Evolutionary conservation across 495 filamentous ascomycete species (phyloP), one percentile per base, ranked within the genome.

Genomic region (Aspergillus mulundensis): DNA sequence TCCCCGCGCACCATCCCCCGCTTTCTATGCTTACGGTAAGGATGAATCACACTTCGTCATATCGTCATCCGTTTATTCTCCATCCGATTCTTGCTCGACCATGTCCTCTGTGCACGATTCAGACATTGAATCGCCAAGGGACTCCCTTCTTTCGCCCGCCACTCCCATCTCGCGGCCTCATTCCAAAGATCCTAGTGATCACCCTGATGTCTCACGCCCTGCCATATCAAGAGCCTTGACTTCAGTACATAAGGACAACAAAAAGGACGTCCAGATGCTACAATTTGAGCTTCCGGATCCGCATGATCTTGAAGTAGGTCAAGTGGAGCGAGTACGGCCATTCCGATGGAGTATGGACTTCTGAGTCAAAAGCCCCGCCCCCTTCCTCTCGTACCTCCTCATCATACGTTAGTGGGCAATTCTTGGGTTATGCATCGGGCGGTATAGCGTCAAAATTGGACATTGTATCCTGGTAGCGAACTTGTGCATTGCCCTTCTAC

Each of bases 291-390:
- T 78, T 55, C 73, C 69, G 42, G 71, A 76, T 45, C 14, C 41
- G 24, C 60, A 60, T 57, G 71, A 76, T 36, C 50, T 76, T 36
- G 69, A 53, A 10, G 38, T 71, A 42, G 73, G 73, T 23, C 64
- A 75, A 43, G 57, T 76, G 16, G 70, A 78, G 62, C 70, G 61
- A 36, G 62, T 74, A 45, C 72, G 71, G 21, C 73, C 73, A 0
- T 76, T 70, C 69, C 71, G 75, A 56, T 78, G 75, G 75, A 78
- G 75, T 53, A 77, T 78, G 73, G 75, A 78, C 50, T 71, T 78
- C 25, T 78, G 61, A 68, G 12, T 5, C 19, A 39, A 51, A 6
- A 14, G 24, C 43, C n/a, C 28, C 54, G 30, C 12, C 30, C 21
- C 39, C 51, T 25, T 38, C 47, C 50, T 34, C 23, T 40, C 42